These are phyloP conservation scores for Amanita inopinata DNA, from an alignment of 768 basidiomycete genomes.

Conservation along the genomic window DNA sequence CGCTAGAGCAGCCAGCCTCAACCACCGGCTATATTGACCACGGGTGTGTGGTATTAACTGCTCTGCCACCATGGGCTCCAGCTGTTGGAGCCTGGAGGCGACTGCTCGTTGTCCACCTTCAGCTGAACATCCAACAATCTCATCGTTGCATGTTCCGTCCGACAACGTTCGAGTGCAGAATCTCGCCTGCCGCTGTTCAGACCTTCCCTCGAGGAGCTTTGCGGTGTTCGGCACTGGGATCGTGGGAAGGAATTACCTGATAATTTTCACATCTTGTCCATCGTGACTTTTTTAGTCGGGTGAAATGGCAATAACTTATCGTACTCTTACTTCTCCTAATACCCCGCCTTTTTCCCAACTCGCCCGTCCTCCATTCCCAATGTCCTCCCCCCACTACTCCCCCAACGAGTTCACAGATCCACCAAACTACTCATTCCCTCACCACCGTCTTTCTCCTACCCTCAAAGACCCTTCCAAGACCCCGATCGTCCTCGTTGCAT, in stretches of 20 bases:
- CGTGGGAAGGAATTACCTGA: conserved; percentile 23
- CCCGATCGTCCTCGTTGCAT: conserved; percentile 92
- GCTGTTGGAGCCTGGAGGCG: too few species aligned
- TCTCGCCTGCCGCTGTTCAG: too few species aligned
- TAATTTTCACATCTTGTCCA: conserved; percentile 6
- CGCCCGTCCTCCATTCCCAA: conserved; percentile 15
- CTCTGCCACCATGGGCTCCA: too few species aligned
- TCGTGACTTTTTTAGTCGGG: conserved; percentile 1
- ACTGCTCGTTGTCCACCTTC: too few species aligned
- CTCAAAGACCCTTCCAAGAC: conserved; percentile 59
- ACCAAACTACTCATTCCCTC: conserved; percentile 57
- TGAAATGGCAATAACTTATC: not conserved
- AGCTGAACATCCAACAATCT: too few species aligned
- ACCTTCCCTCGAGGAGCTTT: too few species aligned
- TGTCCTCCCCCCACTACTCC: conserved; percentile 20
- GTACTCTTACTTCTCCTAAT: not conserved
- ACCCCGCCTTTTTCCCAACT: conserved; percentile 7
- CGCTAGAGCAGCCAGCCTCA: too few species aligned
- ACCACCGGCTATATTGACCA: too few species aligned
- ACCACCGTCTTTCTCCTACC: conserved; percentile 47
- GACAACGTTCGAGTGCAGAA: too few species aligned
- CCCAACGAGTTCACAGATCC: conserved; percentile 50
- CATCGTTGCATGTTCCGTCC: too few species aligned
- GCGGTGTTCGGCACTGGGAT: not conserved
- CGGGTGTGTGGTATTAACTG: too few species aligned